Conservation (phyloP, 2,329 filamentous ascomycete species). For the Claviceps pazoutovae region DNA sequence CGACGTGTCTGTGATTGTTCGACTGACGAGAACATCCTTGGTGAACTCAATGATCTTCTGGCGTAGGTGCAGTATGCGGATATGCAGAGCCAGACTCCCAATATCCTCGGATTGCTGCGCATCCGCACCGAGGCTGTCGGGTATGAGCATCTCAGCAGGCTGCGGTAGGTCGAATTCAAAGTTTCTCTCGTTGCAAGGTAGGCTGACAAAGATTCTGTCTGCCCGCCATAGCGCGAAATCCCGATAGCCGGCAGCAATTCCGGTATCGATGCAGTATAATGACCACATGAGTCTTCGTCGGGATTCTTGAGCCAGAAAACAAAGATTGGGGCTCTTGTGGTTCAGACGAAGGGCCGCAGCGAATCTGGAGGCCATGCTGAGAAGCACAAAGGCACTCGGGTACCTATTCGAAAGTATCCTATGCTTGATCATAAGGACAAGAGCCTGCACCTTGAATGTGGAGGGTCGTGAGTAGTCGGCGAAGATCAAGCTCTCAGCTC, state of each 20-base stretch:
- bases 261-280: constrained; percentile 28
- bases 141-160: constrained; percentile 36
- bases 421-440: constrained; percentile 31
- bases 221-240: constrained; percentile 31
- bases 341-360: constrained; percentile 29
- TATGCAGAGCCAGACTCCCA: constrained; percentile 41
- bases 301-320: constrained; percentile 27
- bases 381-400: constrained; percentile 30
- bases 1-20: constrained; percentile 27
- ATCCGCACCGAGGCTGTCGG: constrained; percentile 29
- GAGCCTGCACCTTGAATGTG: constrained; percentile 39
- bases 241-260: constrained; percentile 28
- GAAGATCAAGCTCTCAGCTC: constrained; percentile 38
- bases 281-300: constrained; percentile 30
- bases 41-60: constrained; percentile 41
- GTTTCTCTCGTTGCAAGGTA: constrained; percentile 30
- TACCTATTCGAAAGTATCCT: constrained; percentile 29
- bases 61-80: constrained; percentile 41
- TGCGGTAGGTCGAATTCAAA: constrained; percentile 45
- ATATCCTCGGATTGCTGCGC: constrained; percentile 32
- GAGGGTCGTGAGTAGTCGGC: constrained; percentile 40
- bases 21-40: constrained; percentile 24
- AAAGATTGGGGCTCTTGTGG: constrained; percentile 26
- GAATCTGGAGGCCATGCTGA: constrained; percentile 28
- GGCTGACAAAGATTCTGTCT: constrained; percentile 26